Percentiles rank a stretch among this genome's conserved stretches.
Evolutionary conservation across 768 basidiomycete genomes (phyloP).

Genomic region (Termitomyces sp.): DNA sequence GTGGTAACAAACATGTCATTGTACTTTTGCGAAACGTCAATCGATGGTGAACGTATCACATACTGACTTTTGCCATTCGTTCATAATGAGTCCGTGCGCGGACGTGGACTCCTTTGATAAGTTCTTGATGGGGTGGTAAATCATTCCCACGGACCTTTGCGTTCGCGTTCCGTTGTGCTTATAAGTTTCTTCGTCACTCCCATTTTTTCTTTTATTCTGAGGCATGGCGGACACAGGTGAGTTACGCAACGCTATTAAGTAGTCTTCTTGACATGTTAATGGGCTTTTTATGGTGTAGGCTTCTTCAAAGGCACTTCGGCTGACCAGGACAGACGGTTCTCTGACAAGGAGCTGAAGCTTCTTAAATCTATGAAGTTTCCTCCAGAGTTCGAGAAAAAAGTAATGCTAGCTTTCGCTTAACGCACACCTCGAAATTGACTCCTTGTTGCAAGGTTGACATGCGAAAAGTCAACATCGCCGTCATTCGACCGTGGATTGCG

Average conservation of each 20-base stretch:
- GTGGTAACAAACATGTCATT: constrained; percentile 32
- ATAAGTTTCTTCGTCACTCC: background rate
- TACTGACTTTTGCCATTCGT: background rate
- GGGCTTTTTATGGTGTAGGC: constrained; percentile 36
- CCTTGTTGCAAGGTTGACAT: constrained; percentile 70
- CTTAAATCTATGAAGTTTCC: constrained; percentile 92
- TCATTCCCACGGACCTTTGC: constrained; percentile 14
- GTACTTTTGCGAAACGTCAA: background rate
- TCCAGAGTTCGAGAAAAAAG: constrained; percentile 83
- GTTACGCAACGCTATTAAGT: constrained; percentile 40
- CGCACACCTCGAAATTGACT: background rate
- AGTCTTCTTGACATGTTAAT: constrained; percentile 17
- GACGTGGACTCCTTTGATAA: background rate
- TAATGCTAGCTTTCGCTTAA: constrained; percentile 16
- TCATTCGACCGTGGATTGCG: constrained; percentile 93
- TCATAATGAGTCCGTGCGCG: background rate
- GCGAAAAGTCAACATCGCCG: constrained; percentile 88
- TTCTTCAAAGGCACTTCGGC: constrained; percentile 91
- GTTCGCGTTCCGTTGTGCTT: background rate
- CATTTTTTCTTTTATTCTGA: background rate
- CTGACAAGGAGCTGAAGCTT: constrained; percentile 90
- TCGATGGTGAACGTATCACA: no score
- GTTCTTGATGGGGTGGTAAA: background rate
- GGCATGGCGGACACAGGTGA: constrained; percentile 61
- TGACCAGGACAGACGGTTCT: constrained; percentile 89